Evolutionary conservation across 805 yeast genomes (phyloP).

Genomic region (Metschnikowia continentalis): DNA sequence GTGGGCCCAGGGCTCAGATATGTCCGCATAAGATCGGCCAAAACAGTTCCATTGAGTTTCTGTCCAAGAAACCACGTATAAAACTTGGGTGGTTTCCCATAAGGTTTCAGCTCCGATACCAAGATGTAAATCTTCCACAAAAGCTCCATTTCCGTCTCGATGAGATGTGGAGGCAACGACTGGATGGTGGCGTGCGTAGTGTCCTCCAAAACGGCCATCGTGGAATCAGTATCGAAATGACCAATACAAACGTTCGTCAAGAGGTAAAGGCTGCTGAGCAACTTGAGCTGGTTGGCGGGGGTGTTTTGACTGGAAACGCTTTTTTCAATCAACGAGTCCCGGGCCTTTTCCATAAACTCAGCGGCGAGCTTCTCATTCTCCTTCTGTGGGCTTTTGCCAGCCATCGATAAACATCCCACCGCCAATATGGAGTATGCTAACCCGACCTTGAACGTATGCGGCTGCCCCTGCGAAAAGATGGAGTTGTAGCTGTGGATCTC

Average conservation of each 20-base stretch:
- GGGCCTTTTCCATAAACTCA: slow-evolving; percentile 39
- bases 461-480: slow-evolving; percentile 14
- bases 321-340: slow-evolving; percentile 39
- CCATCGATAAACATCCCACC: slow-evolving; percentile 33
- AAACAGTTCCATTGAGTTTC: background rate
- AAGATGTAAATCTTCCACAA: slow-evolving; percentile 49
- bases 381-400: slow-evolving; percentile 20
- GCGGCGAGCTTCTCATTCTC: slow-evolving; percentile 29
- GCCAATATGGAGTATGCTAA: slow-evolving; percentile 43
- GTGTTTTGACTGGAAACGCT: slow-evolving; percentile 32
- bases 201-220: slow-evolving; percentile 48
- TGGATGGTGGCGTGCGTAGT: slow-evolving; percentile 40
- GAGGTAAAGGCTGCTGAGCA: slow-evolving; percentile 32
- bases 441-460: slow-evolving; percentile 33
- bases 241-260: slow-evolving; percentile 41
- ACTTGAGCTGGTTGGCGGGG: slow-evolving; percentile 10
- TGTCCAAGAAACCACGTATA: slow-evolving; percentile 14
- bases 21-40: background rate
- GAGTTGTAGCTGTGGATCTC: slow-evolving; percentile 23
- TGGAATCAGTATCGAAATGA: slow-evolving; percentile 43
- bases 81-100: slow-evolving; percentile 18
- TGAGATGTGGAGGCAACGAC: slow-evolving; percentile 28
- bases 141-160: slow-evolving; percentile 29
- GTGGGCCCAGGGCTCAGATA: background rate
- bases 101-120: slow-evolving; percentile 38